Evolutionary conservation across 768 basidiomycete genomes (phyloP), one percentile per base, ranked within the genome.

Genomic region (Lactarius sp.): DNA sequence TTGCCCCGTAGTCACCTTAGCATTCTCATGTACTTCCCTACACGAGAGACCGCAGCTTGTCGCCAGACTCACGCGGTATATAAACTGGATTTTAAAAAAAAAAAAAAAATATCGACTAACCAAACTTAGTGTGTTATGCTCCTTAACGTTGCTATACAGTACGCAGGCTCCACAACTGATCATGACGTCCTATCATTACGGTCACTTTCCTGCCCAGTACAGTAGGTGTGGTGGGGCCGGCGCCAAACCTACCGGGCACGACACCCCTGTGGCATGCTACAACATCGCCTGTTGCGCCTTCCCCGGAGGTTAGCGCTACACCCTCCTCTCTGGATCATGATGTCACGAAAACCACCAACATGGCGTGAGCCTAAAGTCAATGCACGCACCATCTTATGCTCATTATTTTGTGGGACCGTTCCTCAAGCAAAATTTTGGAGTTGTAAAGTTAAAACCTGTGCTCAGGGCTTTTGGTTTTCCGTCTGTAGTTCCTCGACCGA

Each of bases 281-380:
- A 20, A n/a, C 52, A 41, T 13, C 31, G 51, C 12, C 12, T 52
- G 4, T 8, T 33, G 56, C 36, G 14, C 33, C 31, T 33, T 41
- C 20, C 27, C 0, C 8, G 39, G 16, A 14, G 2, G 34, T 64
- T 34, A 47, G 52, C 62, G 62, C 58, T 12, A n/a, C 4, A 31
- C 16, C 14, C 42, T 44, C 18, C 41, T 42, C 4, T 42, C 13
- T 33, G 31, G 1, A 18, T 27, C 56, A 55, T 64, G 62, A 64
- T 59, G 62, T 64, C 62, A 64, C 16, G 3, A 31, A 56, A 34
- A n/a, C 59, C 59, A 22, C 46, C 16, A 33, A 49, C 7, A 55
- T 9, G 56, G 62, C 52, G 54, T 55, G 53, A 56, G 33, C 41
- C 49, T 52, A 51, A 64, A 60, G 49, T 16, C 63, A 46, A 64